Conservation (phyloP, 257 asterid genomes). For the Rhazya stricta region DNA sequence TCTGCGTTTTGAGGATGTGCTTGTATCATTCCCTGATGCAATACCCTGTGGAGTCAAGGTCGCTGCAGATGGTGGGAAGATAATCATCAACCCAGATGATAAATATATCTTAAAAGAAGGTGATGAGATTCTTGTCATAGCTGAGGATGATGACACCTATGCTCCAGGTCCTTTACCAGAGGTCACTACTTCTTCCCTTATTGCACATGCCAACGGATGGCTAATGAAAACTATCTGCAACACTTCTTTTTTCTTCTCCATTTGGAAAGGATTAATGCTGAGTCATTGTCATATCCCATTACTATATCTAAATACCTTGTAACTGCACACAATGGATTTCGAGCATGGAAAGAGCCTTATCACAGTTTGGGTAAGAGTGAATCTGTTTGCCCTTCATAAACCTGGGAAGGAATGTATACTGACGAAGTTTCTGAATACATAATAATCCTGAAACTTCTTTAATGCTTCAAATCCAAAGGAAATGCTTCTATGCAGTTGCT, state of each 20-base stretch:
- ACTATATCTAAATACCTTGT: background rate
- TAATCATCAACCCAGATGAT: slow-evolving; percentile 84
- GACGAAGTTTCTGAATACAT: background rate
- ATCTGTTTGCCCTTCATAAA: background rate
- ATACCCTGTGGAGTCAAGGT: slow-evolving; percentile 93
- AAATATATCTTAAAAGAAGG: slow-evolving; percentile 75
- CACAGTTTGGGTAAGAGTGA: background rate
- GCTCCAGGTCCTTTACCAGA: slow-evolving; percentile 82
- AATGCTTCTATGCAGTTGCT: background rate
- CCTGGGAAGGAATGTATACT: background rate
- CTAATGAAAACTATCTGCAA: background rate
- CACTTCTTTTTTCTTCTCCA: background rate
- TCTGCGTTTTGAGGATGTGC: slow-evolving; percentile 61
- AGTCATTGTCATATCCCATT: background rate
- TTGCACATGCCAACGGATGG: background rate
- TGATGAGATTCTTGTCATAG: slow-evolving; percentile 93
- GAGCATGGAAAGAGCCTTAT: background rate
- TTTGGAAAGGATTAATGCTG: background rate
- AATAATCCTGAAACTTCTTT: background rate
- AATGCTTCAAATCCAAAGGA: background rate
- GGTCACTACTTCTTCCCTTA: slow-evolving; percentile 42
- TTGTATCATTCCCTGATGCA: slow-evolving; percentile 84
- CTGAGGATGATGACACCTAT: slow-evolving; percentile 98
- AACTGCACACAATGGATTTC: background rate
- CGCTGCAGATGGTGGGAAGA: slow-evolving; percentile 76